A percentile compares a stretch with the other conserved stretches of the same genome.
Conservation (phyloP, 352 stramenopile species). For the Globisporangium nagaii region DNA sequence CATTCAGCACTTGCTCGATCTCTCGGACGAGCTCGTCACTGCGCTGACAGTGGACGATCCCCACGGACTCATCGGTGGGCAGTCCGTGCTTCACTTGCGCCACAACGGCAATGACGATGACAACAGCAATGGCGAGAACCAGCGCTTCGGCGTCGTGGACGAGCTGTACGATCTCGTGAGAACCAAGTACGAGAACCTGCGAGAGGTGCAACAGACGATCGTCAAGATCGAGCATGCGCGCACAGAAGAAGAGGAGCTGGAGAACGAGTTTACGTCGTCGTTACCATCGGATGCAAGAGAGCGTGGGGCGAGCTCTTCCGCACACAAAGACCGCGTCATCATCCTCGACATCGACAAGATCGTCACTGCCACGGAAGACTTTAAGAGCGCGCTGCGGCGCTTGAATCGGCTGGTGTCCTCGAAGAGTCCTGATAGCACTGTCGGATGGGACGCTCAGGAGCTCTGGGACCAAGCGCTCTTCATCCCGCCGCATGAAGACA, state of each 20-base stretch:
- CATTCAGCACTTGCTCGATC: conserved; percentile 27
- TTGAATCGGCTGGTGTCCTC: conserved; percentile 24
- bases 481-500: conserved; percentile 42
- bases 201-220: conserved; percentile 9
- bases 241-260: conserved; percentile 5
- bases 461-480: conserved; percentile 61
- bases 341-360: conserved; percentile 23
- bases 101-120: neutral
- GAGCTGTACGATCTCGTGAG: conserved; percentile 20
- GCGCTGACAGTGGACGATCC: conserved; percentile 5
- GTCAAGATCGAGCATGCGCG: neutral
- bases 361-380: conserved; percentile 20
- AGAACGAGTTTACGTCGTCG: neutral
- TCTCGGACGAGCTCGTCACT: conserved; percentile 23
- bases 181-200: conserved; percentile 19
- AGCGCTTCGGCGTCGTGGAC: conserved; percentile 12
- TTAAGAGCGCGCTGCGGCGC: conserved; percentile 22
- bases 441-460: conserved; percentile 42
- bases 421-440: conserved; percentile 37
- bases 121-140: neutral
- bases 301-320: neutral
- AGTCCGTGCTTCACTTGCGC: neutral
- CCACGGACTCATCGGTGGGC: conserved; percentile 2
- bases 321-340: conserved; percentile 15
- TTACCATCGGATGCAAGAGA: neutral